Conservation (phyloP, 352 stramenopile species). For the Phytopythium oedochilum region DNA sequence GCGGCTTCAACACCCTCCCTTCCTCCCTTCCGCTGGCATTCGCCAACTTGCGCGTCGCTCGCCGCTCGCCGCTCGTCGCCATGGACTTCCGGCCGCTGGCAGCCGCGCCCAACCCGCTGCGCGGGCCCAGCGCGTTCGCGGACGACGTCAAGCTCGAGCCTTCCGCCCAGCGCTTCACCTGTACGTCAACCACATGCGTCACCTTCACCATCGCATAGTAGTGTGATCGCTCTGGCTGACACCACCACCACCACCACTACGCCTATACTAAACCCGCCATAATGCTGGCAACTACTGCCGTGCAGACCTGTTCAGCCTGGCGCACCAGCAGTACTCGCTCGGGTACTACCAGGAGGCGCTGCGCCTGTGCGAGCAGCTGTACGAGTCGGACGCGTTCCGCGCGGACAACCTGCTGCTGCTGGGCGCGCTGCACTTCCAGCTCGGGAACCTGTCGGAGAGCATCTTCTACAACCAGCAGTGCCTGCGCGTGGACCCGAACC, state of each 20-base stretch:
- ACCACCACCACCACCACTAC: no score
- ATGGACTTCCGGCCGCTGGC: conserved; percentile 16
- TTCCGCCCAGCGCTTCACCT: conserved; percentile 58
- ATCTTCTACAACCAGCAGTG: conserved; percentile 96
- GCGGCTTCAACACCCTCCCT: conserved; percentile 19
- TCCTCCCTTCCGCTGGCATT: background rate
- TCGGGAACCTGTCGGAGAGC: conserved; percentile 88
- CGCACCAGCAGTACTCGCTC: conserved; percentile 83
- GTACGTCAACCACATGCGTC: conserved; percentile 34
- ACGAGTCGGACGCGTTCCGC: conserved; percentile 80
- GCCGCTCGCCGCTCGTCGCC: conserved; percentile 1
- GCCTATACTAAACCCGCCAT: no score
- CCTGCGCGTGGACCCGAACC: conserved; percentile 89
- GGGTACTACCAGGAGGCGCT: conserved; percentile 88
- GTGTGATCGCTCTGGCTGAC: no score
- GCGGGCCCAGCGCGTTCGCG: conserved; percentile 13
- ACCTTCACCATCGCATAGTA: no score
- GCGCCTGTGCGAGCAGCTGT: conserved; percentile 84
- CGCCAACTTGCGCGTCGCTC: no score
- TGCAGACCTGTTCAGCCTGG: conserved; percentile 67
- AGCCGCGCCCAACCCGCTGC: conserved; percentile 12
- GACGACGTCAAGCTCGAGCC: conserved; percentile 30
- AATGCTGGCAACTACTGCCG: background rate
- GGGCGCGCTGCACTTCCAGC: conserved; percentile 92
- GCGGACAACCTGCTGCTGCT: conserved; percentile 92